Conservation (phyloP, 768 basidiomycete species). For the Crassisporium funariophilum region DNA sequence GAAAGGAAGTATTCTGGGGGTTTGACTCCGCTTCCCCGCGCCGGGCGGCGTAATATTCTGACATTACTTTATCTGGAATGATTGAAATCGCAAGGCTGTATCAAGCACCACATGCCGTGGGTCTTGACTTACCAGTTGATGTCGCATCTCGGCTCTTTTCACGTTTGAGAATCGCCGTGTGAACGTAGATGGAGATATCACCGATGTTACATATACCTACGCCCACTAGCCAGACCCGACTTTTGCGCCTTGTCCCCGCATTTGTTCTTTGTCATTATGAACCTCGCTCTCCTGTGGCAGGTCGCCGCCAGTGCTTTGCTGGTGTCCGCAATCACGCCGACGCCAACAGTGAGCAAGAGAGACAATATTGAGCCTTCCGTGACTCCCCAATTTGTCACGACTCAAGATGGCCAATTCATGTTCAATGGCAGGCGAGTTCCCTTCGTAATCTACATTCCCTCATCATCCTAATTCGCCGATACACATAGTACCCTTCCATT, state of each 20-base stretch:
- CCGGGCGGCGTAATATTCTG: constrained; percentile 12
- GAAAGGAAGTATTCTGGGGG: background rate
- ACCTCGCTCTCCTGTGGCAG: constrained; percentile 27
- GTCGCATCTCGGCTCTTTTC: constrained; percentile 13
- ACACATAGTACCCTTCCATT: constrained; percentile 28
- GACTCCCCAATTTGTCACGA: constrained; percentile 45
- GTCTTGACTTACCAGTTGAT: constrained; percentile 4
- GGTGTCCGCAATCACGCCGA: constrained; percentile 34
- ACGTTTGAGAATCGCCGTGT: constrained; percentile 6
- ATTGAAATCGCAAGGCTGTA: too few relatives aligned
- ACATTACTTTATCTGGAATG: constrained; percentile 4
- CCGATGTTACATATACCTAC: too few relatives aligned
- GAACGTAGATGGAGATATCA: constrained; percentile 13
- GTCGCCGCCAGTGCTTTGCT: constrained; percentile 33
- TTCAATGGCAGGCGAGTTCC: constrained; percentile 54
- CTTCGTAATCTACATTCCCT: background rate
- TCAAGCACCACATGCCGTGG: constrained; percentile 15
- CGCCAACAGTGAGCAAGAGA: constrained; percentile 33
- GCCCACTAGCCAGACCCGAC: too few relatives aligned
- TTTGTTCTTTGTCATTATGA: constrained; percentile 36
- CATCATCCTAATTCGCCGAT: constrained; percentile 7
- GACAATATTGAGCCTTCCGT: constrained; percentile 17
- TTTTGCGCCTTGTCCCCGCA: constrained; percentile 10
- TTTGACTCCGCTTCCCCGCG: constrained; percentile 5
- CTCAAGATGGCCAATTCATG: constrained; percentile 45